Evolutionary conservation across 2,329 filamentous ascomycete genomes (phyloP).

Genomic region (Laburnicola sp.): DNA sequence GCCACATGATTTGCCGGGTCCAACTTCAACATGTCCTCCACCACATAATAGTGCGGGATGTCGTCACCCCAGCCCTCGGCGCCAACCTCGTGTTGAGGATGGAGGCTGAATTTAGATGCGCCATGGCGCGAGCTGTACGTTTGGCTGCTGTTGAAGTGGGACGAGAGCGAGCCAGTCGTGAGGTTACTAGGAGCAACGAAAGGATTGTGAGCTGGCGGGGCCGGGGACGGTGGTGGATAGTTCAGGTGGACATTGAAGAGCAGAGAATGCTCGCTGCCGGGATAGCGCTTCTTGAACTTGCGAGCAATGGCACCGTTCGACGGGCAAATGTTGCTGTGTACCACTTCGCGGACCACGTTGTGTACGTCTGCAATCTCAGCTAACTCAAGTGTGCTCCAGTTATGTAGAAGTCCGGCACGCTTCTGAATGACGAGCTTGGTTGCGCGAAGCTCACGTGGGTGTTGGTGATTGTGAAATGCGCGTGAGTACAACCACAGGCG

Average conservation of each 20-base stretch:
- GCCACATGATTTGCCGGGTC: constrained; percentile 62
- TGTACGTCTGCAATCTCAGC: constrained; percentile 64
- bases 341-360: constrained; percentile 57
- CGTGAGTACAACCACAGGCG: constrained; percentile 63
- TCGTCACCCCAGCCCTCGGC: constrained; percentile 68
- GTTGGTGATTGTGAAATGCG: constrained; percentile 59
- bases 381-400: constrained; percentile 60
- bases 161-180: constrained; percentile 30
- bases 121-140: constrained; percentile 46
- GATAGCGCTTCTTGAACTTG: constrained; percentile 61
- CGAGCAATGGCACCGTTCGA: constrained; percentile 63
- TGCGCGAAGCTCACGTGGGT: constrained; percentile 56
- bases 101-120: constrained; percentile 52
- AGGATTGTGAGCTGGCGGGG: constrained; percentile 14
- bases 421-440: constrained; percentile 53
- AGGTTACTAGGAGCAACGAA: constrained; percentile 16
- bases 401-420: constrained; percentile 61
- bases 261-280: constrained; percentile 53
- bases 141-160: constrained; percentile 43
- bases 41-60: constrained; percentile 64
- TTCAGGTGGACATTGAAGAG: constrained; percentile 59
- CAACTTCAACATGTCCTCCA: constrained; percentile 67
- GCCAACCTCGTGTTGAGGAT: constrained; percentile 56
- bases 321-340: constrained; percentile 63
- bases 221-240: constrained; percentile 43